Conservation (phyloP, 2,329 filamentous ascomycete genomes). For the Talaromyces amestolkiae region DNA sequence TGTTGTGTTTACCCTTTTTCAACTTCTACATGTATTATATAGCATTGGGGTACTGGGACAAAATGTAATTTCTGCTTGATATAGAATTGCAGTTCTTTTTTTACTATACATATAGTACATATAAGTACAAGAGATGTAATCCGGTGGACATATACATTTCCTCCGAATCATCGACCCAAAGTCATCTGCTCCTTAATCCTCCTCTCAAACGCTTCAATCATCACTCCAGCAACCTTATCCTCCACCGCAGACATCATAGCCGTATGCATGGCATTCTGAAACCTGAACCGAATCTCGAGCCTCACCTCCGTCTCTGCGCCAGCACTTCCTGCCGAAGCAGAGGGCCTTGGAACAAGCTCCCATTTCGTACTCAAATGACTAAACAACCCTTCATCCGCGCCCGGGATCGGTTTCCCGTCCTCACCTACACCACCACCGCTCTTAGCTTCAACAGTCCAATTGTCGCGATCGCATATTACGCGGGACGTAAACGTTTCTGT, state of each 20-base stretch:
- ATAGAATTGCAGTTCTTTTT: slow-evolving; percentile 1
- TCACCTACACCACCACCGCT: slow-evolving; percentile 48
- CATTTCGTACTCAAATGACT: slow-evolving; percentile 47
- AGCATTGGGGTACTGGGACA: slow-evolving; percentile 19
- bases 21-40: slow-evolving; percentile 21
- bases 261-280: slow-evolving; percentile 84
- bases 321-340: slow-evolving; percentile 24
- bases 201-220: slow-evolving; percentile 92
- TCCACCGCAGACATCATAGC: slow-evolving; percentile 77
- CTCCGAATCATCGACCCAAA: background rate
- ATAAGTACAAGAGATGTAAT: no score
- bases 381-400: slow-evolving; percentile 49
- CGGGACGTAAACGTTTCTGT: slow-evolving; percentile 79
- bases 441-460: slow-evolving; percentile 68
- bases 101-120: background rate
- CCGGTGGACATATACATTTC: no score
- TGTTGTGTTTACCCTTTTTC: background rate
- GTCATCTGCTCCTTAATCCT: slow-evolving; percentile 58
- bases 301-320: slow-evolving; percentile 65
- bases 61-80: slow-evolving; percentile 4
- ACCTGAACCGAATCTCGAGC: slow-evolving; percentile 75
- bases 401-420: slow-evolving; percentile 59
- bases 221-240: slow-evolving; percentile 77
- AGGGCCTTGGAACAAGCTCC: slow-evolving; percentile 38
- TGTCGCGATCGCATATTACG: slow-evolving; percentile 71